Evolutionary conservation across 2,329 filamentous ascomycete species (phyloP), one percentile per base, ranked within the genome.

Genomic region (Monosporascus sp.): DNA sequence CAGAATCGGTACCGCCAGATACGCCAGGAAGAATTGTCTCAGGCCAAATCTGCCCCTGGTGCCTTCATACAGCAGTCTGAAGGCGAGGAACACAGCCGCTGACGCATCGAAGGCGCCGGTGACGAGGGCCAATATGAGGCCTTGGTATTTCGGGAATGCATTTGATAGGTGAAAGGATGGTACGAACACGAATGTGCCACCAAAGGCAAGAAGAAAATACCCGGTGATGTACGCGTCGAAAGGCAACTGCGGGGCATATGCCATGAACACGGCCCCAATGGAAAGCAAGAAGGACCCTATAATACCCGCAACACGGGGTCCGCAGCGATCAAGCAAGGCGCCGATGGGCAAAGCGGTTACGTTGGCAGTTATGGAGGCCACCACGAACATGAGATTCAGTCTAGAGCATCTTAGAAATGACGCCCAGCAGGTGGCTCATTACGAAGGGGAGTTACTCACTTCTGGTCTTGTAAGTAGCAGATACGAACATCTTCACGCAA

Each of bases 321-420:
- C 86, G 62, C 79, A 88, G 41, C 79, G 77, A 69, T 89, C 86
- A 26, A 90, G 75, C 14, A 86, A 79, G 2, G 83, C 84, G 27
- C 86, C 86, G 3, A 86, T 83, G 16, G 85, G 80, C 11, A 90
- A 73, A 9, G 85, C 85, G 46, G 79, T 81, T 17, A 87, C 80
- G 63, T 89, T 89, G 6, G 85, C 85, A 11, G 79, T 83, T 44
- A 87, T 84, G 6, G 85, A 85, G 5, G 85, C 85, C 47, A 85
- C 75, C 22, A 85, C 85, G 73, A 89, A 89, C 80, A 88, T 88
- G 48, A 90, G 72, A 66, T 89, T 89, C 53, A 89, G 74, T 20
- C 69, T 84, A 86, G 7, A 82, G 74, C 45, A 66, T 43, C 7
- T 60, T 49, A 41, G 56, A 51, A 31, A 52, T 53, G 34, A 56